A percentile compares a stretch with the other conserved stretches of the same genome.
Evolutionary conservation across 176 grass and related monocot species (phyloP).

Genomic region (Raddia guianensis): DNA sequence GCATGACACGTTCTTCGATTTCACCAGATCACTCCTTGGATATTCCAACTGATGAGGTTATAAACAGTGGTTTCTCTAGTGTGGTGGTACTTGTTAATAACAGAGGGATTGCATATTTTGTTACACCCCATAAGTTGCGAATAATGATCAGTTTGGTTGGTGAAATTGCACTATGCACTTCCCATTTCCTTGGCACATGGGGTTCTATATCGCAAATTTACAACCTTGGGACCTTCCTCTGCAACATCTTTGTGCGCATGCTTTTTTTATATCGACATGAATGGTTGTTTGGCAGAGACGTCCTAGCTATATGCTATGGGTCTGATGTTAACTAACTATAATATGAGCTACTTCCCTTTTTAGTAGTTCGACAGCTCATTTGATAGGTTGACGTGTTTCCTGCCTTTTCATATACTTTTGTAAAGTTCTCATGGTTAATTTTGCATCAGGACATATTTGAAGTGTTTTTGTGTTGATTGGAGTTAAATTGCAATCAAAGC

Average conservation of each 20-base stretch:
- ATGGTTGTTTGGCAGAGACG: neutral
- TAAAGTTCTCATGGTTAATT: neutral
- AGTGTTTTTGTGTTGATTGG: neutral
- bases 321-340: neutral
- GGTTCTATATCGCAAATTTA: conserved; percentile 5
- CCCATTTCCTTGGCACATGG: neutral
- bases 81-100: neutral
- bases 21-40: neutral
- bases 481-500: neutral
- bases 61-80: neutral
- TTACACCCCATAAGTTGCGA: neutral
- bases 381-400: neutral
- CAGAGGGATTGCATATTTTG: neutral
- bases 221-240: neutral
- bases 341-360: neutral
- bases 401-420: neutral
- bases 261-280: neutral
- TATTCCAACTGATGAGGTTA: neutral
- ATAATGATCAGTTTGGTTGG: neutral
- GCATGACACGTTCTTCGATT: neutral
- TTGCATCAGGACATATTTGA: neutral
- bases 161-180: neutral
- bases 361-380: neutral
- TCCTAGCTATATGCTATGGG: neutral
- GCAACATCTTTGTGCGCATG: neutral